Evolutionary conservation across 192 early-diverging fungal species (phyloP), one percentile per base, ranked within the genome.

Genomic region (Lobosporangium transversale): DNA sequence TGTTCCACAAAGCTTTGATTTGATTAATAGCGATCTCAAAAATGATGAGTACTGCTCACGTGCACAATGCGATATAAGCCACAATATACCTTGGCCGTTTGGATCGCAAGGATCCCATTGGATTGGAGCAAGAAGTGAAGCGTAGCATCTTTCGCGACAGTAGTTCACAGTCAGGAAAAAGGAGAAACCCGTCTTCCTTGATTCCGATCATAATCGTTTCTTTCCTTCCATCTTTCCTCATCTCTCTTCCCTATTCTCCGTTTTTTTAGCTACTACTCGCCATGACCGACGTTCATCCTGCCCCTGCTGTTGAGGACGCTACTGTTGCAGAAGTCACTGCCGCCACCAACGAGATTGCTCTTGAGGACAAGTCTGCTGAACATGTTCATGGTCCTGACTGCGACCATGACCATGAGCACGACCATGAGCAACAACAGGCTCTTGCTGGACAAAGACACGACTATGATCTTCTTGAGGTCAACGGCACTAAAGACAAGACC

Each of bases 381-480:
- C 73, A 76, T 59, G 64, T 76, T 48, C 73, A 76, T 50, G 73
- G 64, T n/a, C 63, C 64, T 42, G 44, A 76, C 43, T 76, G 73
- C 71, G 66, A 27, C 49, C 71, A 75, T 45, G 71, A 75, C 62
- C 71, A 66, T 27, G 52, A 58, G 7, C 63, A 66, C 47, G 31
- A 48, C 35, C 70, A 73, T 26, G 68, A 70, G n/a, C 32, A 66
- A 15, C 37, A 64, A 29, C 42, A 63, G 33, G 29, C 24, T 35
- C 37, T 40, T 14, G 49, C 63, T 35, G 52, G 44, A 35, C 64
- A 76, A 48, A 53, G 73, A 26, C 60, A 66, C 31, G 79, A 80
- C 55, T 86, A 75, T 66, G 85, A 86, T 65, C 70, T 86, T 18
- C 66, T 86, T 40, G 80, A 81, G 60, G 65, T 73, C 43, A 70